phyloP scores from a whole-genome alignment of 306 rosid species.

The Cicer yamashitae region DNA sequence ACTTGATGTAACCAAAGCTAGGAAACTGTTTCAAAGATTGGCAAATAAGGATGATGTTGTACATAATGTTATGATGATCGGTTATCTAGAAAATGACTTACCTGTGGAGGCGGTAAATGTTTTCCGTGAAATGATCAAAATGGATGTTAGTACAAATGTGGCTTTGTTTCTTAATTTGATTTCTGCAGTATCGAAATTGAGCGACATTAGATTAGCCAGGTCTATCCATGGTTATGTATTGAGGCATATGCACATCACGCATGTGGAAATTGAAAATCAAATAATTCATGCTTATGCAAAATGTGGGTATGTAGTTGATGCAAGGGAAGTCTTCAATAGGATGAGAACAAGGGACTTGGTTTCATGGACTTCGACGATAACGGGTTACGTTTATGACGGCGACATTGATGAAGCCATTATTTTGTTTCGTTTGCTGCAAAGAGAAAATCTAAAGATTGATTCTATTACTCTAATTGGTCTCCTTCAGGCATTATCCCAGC shows the following conservation, averaged over 20 bases:
- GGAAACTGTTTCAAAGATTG: slow-evolving; percentile 49
- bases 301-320: slow-evolving; percentile 46
- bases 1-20: slow-evolving; percentile 51
- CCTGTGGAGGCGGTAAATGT: slow-evolving; percentile 41
- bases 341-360: slow-evolving; percentile 50
- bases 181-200: slow-evolving; percentile 53
- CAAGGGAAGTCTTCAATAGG: slow-evolving; percentile 48
- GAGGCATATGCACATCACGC: slow-evolving; percentile 40
- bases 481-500: slow-evolving; percentile 59
- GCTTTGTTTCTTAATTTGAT: slow-evolving; percentile 54
- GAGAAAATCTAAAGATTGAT: slow-evolving; percentile 43
- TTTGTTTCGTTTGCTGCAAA: slow-evolving; percentile 57
- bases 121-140: slow-evolving; percentile 47
- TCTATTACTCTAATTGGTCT: slow-evolving; percentile 47
- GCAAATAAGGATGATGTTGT: slow-evolving; percentile 51
- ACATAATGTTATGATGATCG: slow-evolving; percentile 57
- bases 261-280: slow-evolving; percentile 56
- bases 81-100: slow-evolving; percentile 49
- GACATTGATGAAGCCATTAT: slow-evolving; percentile 50
- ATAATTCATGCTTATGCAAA: slow-evolving; percentile 51
- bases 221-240: slow-evolving; percentile 53
- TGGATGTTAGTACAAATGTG: slow-evolving; percentile 44
- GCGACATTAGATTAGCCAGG: slow-evolving; percentile 46
- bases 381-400: slow-evolving; percentile 47
- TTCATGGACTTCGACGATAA: slow-evolving; percentile 69